Base-by-base conservation (phyloP, 345 rosid species). In the Eucalyptus cladocalyx region DNA sequence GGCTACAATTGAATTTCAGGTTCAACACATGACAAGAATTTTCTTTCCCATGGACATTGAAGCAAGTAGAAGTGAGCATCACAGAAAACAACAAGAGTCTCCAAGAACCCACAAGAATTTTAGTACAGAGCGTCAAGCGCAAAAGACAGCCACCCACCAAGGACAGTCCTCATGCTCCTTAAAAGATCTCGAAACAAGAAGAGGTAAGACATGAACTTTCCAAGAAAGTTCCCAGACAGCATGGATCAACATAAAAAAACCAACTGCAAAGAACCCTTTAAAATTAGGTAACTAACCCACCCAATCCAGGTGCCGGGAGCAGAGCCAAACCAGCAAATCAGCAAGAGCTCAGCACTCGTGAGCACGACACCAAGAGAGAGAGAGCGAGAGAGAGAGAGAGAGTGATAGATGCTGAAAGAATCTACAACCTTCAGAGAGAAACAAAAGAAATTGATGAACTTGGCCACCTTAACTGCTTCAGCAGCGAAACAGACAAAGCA, bases 401-500 rank as follows among this genome's bases (percentile, higher is more conserved):
- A 91, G 51, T 37, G 88, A 89, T 90, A 91, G 51, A 51, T 65
- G 76, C 47, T 21, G 83, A 21, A 76, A 76, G 47, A 37, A 76
- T 37, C 83, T 76, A 76, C 83, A 11, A 40, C 23, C 83, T 19
- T 8, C 83, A 37, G 47, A 37, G 83, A 76, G 47, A 65, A 65
- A 65, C 76, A 37, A 37, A 37, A 34, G 4, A 40, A 76, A 37
- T 43, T 89, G 88, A 88, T 53, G 87, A 89, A 88, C 88, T 62
- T 72, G 89, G 92, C 89, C 89, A 89, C 93, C 93, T 88, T 54
- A 69, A 69, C 90, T 80, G 88, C 88, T 91, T 81, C 91, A 6
- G 93, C 91, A 95, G 92, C 93, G 94, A 93, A 94, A 94, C 94
- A 88, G 96, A 96, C 97, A 93, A 95, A 94, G 90, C 24, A 45